Evolutionary conservation across 164 flowering plant species (phyloP).

Genomic region (Umbilicus rupestris): DNA sequence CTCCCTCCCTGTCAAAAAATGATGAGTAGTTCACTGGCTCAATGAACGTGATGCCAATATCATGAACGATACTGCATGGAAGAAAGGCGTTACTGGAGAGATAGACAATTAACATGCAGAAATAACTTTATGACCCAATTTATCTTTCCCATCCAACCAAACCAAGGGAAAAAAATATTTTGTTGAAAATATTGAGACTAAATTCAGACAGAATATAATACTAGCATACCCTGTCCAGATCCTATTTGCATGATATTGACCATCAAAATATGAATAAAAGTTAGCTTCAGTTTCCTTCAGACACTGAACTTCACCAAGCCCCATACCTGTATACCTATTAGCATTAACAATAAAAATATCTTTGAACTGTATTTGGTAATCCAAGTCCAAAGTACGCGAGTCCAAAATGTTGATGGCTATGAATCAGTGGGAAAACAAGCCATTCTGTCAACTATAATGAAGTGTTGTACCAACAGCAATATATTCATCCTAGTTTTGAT

Average conservation of each 20-base stretch:
- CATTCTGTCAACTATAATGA: too few species aligned
- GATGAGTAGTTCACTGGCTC: conserved; percentile 49
- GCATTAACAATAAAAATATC: not conserved
- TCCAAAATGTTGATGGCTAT: too few species aligned
- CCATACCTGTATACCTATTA: conserved; percentile 41
- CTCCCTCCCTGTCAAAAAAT: conserved; percentile 52
- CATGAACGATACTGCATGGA: conserved; percentile 44
- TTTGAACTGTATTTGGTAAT: not conserved
- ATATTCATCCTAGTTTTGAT: too few species aligned
- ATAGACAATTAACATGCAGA: not conserved
- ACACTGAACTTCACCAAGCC: conserved; percentile 47
- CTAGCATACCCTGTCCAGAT: conserved; percentile 82
- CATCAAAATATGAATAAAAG: conserved; percentile 61
- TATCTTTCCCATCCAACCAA: too few species aligned
- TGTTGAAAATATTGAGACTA: not conserved
- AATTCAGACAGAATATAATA: not conserved
- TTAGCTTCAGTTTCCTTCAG: conserved; percentile 49
- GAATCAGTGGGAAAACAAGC: too few species aligned
- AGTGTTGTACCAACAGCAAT: too few species aligned
- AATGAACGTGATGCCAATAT: conserved; percentile 69
- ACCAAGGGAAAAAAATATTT: not conserved
- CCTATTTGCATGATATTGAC: conserved; percentile 59
- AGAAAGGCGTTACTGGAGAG: not conserved
- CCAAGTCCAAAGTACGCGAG: not conserved
- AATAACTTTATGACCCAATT: too few species aligned